These are phyloP conservation scores for Kwoniella europaea DNA, from an alignment of 768 basidiomycete genomes.

Conservation along the genomic window DNA sequence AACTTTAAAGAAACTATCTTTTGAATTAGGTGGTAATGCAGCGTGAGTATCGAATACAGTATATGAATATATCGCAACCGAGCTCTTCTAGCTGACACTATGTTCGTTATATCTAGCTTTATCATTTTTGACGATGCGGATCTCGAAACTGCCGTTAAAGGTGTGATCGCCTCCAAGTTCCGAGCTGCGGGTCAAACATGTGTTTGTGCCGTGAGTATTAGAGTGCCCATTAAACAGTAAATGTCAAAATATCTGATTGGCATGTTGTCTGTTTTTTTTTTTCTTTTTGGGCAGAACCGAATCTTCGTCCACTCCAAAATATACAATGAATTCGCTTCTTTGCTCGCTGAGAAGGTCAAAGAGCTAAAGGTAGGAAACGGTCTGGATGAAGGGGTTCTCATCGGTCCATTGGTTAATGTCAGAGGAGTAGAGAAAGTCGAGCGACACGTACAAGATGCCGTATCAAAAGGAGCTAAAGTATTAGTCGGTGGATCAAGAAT, in stretches of 20 bases:
- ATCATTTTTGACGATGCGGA: slow-evolving; percentile 87
- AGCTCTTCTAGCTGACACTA: not conserved
- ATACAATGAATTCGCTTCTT: slow-evolving; percentile 72
- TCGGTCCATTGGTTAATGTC: slow-evolving; percentile 20
- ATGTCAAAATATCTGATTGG: not conserved
- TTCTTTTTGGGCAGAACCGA: slow-evolving; percentile 67
- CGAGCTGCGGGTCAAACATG: slow-evolving; percentile 28
- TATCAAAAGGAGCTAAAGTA: slow-evolving; percentile 16
- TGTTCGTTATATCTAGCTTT: slow-evolving; percentile 63
- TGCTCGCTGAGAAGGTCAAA: slow-evolving; percentile 66
- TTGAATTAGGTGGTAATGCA: slow-evolving; percentile 89
- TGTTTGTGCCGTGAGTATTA: slow-evolving; percentile 20
- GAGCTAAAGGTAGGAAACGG: slow-evolving; percentile 25
- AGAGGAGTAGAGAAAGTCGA: slow-evolving; percentile 23
- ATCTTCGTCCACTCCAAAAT: slow-evolving; percentile 87
- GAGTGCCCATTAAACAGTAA: too few species aligned
- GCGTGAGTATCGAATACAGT: slow-evolving; percentile 59
- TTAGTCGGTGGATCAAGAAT: slow-evolving; percentile 19
- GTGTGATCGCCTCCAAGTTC: slow-evolving; percentile 89
- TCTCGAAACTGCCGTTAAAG: slow-evolving; percentile 83
- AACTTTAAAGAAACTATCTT: slow-evolving; percentile 78
- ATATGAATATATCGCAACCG: not conserved
- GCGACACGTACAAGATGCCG: slow-evolving; percentile 23
- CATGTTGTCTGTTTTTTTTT: slow-evolving; percentile 65
- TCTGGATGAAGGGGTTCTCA: slow-evolving; percentile 13